These are phyloP conservation scores for Hebeloma cylindrosporum DNA, from an alignment of 768 basidiomycete genomes.

Conservation along the genomic window DNA sequence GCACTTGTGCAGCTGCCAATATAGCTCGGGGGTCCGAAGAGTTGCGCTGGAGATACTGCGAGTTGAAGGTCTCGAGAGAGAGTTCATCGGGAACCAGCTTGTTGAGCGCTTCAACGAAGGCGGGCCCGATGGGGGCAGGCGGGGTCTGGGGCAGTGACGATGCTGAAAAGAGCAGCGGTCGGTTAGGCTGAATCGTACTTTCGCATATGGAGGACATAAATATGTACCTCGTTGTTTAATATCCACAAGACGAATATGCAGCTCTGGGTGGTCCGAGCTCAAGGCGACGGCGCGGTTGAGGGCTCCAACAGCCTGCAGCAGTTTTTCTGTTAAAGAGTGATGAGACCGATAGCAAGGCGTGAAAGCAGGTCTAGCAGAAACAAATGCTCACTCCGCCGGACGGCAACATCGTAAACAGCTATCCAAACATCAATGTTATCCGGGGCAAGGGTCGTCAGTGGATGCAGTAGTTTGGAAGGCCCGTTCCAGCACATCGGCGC, in stretches of 20 bases:
- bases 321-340: slow-evolving; percentile 56
- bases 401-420: slow-evolving; percentile 75
- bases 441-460: slow-evolving; percentile 53
- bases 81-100: slow-evolving; percentile 57
- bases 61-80: slow-evolving; percentile 67
- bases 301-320: slow-evolving; percentile 73
- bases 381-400: slow-evolving; percentile 68
- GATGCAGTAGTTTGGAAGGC: slow-evolving; percentile 71
- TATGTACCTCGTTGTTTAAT: slow-evolving; percentile 54
- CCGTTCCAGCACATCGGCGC: slow-evolving; percentile 67
- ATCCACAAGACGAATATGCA: slow-evolving; percentile 72
- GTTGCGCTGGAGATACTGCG: slow-evolving; percentile 71
- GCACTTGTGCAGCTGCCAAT: slow-evolving; percentile 63
- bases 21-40: slow-evolving; percentile 50
- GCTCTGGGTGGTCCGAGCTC: slow-evolving; percentile 56
- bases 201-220: not conserved
- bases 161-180: slow-evolving; percentile 33
- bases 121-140: slow-evolving; percentile 46
- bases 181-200: slow-evolving; percentile 1
- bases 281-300: slow-evolving; percentile 57
- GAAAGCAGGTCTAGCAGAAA: not conserved
- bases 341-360: slow-evolving; percentile 2
- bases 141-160: slow-evolving; percentile 42
- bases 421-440: slow-evolving; percentile 71
- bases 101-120: slow-evolving; percentile 48